A percentile compares a stretch with the other conserved stretches of the same genome.
Conservation (phyloP, 257 asterid species). For the Lycium barbarum region DNA sequence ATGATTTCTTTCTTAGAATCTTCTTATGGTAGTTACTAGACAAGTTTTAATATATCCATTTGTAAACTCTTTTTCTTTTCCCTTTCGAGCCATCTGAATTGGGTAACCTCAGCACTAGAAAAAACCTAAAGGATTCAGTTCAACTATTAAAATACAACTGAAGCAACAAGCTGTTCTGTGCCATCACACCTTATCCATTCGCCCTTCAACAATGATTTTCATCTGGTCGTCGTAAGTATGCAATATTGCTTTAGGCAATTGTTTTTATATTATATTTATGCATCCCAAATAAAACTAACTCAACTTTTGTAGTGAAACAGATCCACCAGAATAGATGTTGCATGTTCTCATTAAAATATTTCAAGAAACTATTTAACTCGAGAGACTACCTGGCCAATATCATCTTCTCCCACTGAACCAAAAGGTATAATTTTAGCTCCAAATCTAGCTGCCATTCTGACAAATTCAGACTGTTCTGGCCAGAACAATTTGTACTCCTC, state of each 20-base stretch:
- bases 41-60: constrained; percentile 3
- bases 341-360: neutral
- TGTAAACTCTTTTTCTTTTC: neutral
- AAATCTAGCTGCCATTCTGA: constrained; percentile 89
- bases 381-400: constrained; percentile 57
- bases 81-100: neutral
- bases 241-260: neutral
- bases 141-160: neutral
- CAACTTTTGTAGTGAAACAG: constrained; percentile 20
- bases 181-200: neutral
- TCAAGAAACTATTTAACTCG: neutral
- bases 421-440: constrained; percentile 94
- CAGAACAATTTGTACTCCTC: constrained; percentile 89
- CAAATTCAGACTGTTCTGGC: constrained; percentile 94
- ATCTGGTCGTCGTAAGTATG: neutral
- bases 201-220: neutral
- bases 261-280: neutral
- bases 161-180: neutral
- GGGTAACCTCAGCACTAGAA: constrained; percentile 17
- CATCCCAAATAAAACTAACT: neutral
- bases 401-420: constrained; percentile 94
- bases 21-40: neutral
- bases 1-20: constrained; percentile 7
- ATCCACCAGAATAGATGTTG: constrained; percentile 21
- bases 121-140: neutral